Evolutionary conservation across 257 asterid species (phyloP), one percentile per base, ranked within the genome.

Genomic region (Nicotiana benthamiana): DNA sequence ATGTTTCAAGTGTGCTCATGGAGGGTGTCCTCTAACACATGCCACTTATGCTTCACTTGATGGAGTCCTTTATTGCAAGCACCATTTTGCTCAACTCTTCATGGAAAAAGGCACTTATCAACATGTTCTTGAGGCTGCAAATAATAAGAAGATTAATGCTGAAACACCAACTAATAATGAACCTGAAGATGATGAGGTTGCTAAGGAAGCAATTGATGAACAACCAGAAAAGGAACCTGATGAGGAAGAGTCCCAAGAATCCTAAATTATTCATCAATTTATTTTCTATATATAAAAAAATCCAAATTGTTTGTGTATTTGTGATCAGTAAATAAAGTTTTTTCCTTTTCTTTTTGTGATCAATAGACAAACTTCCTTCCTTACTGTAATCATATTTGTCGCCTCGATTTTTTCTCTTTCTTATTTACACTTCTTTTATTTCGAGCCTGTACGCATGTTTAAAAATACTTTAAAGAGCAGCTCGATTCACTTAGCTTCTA

Each of bases 71-170:
- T 90, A 90, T 85, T 90, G 94, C 90, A 90, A 88, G 81, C 89
- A 87, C 64, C 92, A 90, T 79, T 90, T 90, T 54, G 91, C 90
- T 80, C 92, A 89, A 67, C 90, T 90, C 5, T 90, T 90, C 86
- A 81, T 89, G 93, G 94, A 90, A 89, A 90, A 90, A 48, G 94
- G 93, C 64, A 90, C 85, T 53, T 90, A 89, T 72, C 92, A 89
- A 63, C 94, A 90, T 79, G 94, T 90, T 8, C 83, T 90, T 20
- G 85, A 89, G 1, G 81, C 91, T 24, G 90, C 87, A 34, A 63
- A 83, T 12, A 83, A 83, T 57, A 83, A 65, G 56, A 86, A 63
- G 86, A 86, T 40, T 40, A 40, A 87, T 46, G 80, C 62, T 6
- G 75, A 56, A 46, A 80, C 70, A 22, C 81, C 84, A 40, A 0